Conservation (phyloP, 169 alveolate species). For the Sarcocystis neurona region DNA sequence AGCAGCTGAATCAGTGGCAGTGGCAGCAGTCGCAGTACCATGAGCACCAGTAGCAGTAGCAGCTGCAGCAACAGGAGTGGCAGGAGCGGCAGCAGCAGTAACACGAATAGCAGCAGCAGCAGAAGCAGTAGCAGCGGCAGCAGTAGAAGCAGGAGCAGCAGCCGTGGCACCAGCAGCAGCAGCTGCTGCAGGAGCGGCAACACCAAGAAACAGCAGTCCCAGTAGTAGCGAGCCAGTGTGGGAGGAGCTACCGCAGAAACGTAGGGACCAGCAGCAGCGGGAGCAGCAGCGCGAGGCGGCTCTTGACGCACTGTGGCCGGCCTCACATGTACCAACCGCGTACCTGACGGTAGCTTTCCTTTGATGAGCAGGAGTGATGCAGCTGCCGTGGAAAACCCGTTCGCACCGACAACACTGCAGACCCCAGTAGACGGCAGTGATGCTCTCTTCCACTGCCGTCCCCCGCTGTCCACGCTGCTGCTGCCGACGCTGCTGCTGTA, state of each 20-base stretch:
- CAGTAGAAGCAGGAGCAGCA: too few species aligned
- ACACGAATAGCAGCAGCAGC: too few species aligned
- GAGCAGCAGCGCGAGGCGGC: not conserved
- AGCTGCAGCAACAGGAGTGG: too few species aligned
- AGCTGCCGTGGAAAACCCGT: slow-evolving; percentile 39
- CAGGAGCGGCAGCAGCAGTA: too few species aligned
- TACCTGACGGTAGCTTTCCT: slow-evolving; percentile 10
- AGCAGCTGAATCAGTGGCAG: too few species aligned
- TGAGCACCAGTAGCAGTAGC: too few species aligned
- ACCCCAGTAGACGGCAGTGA: slow-evolving; percentile 11
- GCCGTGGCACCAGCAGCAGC: too few species aligned
- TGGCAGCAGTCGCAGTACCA: too few species aligned
- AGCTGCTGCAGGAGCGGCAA: not conserved
- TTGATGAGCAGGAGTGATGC: slow-evolving; percentile 19
- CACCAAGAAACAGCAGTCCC: not conserved
- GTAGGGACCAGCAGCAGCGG: not conserved
- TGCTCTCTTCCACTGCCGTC: not conserved
- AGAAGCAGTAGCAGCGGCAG: too few species aligned
- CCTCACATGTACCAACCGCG: not conserved
- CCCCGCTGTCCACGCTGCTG: not conserved
- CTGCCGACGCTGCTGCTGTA: not conserved
- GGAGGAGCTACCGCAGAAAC: not conserved
- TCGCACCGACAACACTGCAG: slow-evolving; percentile 19
- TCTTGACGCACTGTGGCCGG: not conserved
- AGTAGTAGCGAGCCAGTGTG: not conserved